Evolutionary conservation across 371 early-diverging fungal genomes (phyloP), one percentile per base, ranked within the genome.

Genomic region (Mortierella sp.): DNA sequence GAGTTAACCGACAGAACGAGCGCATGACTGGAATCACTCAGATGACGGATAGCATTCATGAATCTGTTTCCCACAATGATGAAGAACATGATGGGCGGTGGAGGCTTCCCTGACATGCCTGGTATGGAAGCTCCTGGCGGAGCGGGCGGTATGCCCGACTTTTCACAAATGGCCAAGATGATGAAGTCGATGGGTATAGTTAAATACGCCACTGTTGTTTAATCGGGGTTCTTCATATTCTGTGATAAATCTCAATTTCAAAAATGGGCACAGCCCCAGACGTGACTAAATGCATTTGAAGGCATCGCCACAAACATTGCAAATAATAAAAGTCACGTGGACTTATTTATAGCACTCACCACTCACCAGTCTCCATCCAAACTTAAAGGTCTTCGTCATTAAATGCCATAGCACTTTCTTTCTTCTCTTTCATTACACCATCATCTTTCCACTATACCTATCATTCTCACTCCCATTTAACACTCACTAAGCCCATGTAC

Each of bases 1-100:
- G 94, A 80, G 84, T 96, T 58, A 90, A 91, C 64, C 76, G 87
- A n/a, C 96, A 96, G 85, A 93, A 89, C 62, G 84, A 85, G 37
- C 84, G 86, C 63, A 63, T 90, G 61, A 68, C 73, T 14, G 64
- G 73, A 35, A 84, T 87, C 8, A 86, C 88, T 24, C 67, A 81
- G 71, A 89, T 84, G 75, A 80, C 89, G 16, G 87, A 88, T 72
- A 85, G 70, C 35, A 60, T 81, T 16, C 54, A 49, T 35, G 83
- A 70, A 24, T 70, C 68, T 14, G 76, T 81, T 26, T 55, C 59
- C 11, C 64, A 81, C 55, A 81, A 81, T 94, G 91, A 92, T 93
- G 92, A 73, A 68, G 47, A n/a, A n/a, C n/a, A n/a, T n/a, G n/a
- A n/a, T n/a, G n/a, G n/a, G n/a, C n/a, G n/a, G n/a, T n/a, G n/a